Percentiles rank a stretch among this genome's conserved stretches.
Conservation (phyloP, 345 rosid genomes). For the Erucastrum elatum region DNA sequence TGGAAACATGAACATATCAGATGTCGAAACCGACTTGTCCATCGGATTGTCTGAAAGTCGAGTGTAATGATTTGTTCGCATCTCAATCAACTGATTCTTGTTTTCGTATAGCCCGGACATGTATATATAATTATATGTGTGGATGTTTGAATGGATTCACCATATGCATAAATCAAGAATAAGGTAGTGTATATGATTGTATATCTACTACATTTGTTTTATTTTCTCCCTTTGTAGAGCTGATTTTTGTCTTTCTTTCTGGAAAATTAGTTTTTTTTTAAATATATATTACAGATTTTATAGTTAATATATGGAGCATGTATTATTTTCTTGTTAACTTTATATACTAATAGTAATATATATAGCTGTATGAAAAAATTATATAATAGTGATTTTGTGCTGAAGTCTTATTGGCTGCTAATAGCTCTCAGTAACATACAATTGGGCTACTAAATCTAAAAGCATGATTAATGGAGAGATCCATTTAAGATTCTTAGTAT, state of each 20-base stretch:
- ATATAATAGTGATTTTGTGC: background rate
- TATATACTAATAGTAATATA: background rate
- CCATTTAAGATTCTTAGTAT: no score
- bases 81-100: background rate
- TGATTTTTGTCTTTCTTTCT: background rate
- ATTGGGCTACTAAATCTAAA: no score
- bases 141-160: background rate
- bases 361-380: background rate
- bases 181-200: background rate
- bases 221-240: background rate
- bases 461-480: no score
- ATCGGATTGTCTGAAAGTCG: conserved; percentile 16
- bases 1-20: conserved; percentile 3
- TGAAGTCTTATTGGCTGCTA: no score
- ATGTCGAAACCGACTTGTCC: conserved; percentile 16
- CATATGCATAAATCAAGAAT: conserved; percentile 2
- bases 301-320: background rate
- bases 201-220: background rate
- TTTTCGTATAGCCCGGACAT: background rate
- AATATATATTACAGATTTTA: background rate
- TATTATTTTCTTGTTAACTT: background rate
- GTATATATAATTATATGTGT: background rate
- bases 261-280: background rate
- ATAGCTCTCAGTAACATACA: no score
- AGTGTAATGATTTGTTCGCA: background rate